Evolutionary conservation across 768 basidiomycete genomes (phyloP), one percentile per base, ranked within the genome.

Genomic region (Bullera alba): DNA sequence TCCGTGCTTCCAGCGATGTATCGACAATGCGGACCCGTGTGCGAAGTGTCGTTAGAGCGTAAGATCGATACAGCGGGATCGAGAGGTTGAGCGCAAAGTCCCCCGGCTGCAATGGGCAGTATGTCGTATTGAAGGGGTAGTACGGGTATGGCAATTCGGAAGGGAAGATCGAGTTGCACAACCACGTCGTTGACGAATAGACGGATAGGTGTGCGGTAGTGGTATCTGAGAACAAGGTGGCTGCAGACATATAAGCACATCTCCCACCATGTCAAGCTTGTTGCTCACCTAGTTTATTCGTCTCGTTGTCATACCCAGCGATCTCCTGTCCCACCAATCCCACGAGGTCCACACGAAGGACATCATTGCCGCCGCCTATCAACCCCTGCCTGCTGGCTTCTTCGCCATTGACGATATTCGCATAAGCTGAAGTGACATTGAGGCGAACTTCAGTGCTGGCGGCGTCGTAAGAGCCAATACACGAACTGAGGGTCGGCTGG

Each of bases 1-100:
- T 87, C 28, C 81, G 77, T 46, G 84, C 81, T 37, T 80, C 83
- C 3, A 50, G 42, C 5, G 75, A 69, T 0, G 91, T 83, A 73
- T 99, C 95, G 21, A 97, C 85, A 6, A 91, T 85, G 39, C 87
- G 83, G 21, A 99, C 73, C 19, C 82, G 82, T 1, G 92, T 95
- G 54, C 80, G 78, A 49, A 93, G 78, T 8, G 92, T 92, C 12
- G 86, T 87, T 37, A 97, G 77, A 15, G 83, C 79, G 65, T 85
- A 84, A 52, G 79, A 76, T 37, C 75, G 61, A 29, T 79, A 77
- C 65, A 85, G 80, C 34, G 88, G 81, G 16, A 83, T 78, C 7
- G 66, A 61, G 10, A 87, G 76, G 21, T 87, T 81, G 65, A 97
- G 80, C 1, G 83, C 92, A 62, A 95, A 83, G 1, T 81, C 80